A percentile compares a stretch with the other conserved stretches of the same genome.
These are phyloP conservation scores for Penicillium samsonianum DNA, from an alignment of 495 filamentous ascomycete species.

Conservation along the genomic window DNA sequence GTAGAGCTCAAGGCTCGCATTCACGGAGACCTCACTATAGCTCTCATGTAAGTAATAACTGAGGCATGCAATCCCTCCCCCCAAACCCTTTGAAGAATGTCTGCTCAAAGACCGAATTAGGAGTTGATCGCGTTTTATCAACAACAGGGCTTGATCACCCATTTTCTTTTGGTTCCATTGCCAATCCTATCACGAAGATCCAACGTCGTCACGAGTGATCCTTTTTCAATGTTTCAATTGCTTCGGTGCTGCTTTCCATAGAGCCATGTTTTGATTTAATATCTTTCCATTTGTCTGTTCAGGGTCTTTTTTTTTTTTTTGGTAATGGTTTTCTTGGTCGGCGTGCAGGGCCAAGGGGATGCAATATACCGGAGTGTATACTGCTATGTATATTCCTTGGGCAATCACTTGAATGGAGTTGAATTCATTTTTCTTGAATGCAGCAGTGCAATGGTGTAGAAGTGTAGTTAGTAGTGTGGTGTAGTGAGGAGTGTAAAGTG, in stretches of 20 bases:
- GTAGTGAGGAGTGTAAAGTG: neutral
- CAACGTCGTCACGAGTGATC: conserved; percentile 15
- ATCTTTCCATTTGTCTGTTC: neutral
- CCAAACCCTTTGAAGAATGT: neutral
- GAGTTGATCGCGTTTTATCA: conserved; percentile 36
- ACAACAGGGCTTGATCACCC: conserved; percentile 33
- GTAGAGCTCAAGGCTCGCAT: conserved; percentile 88
- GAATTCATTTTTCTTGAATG: neutral
- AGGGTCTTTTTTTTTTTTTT: neutral
- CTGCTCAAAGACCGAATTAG: conserved; percentile 30
- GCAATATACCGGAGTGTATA: conserved; percentile 3
- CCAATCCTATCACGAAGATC: conserved; percentile 4
- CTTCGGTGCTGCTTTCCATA: conserved; percentile 8
- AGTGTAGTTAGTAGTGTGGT: neutral
- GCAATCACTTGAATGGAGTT: neutral
- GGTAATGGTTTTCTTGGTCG: neutral
- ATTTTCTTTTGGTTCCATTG: neutral
- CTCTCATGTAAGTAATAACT: conserved; percentile 70
- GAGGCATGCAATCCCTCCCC: conserved; percentile 5
- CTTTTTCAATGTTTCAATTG: conserved; percentile 8
- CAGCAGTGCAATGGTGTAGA: neutral
- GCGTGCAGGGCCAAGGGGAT: conserved; percentile 5
- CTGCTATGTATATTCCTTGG: conserved; percentile 9
- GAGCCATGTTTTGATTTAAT: conserved; percentile 14
- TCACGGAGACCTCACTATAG: conserved; percentile 82